These are phyloP conservation scores for Hanseniaspora thailandica DNA, from an alignment of 805 yeast species.

Conservation along the genomic window DNA sequence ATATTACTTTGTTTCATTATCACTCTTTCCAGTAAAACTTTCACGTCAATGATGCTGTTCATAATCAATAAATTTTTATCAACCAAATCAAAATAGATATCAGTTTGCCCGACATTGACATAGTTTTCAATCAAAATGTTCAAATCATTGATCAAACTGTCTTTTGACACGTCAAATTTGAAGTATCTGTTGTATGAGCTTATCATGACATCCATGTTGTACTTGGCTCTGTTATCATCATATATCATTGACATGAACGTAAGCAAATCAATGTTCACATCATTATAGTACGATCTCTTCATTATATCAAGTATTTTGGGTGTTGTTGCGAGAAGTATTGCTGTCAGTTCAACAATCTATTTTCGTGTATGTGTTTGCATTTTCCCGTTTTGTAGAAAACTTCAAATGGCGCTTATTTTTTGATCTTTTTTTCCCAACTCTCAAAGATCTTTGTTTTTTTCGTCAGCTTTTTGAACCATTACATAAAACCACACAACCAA, in stretches of 20 bases:
- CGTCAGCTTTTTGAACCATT: too few species aligned
- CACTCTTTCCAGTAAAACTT: neutral
- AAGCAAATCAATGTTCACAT: constrained; percentile 1
- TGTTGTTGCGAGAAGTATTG: neutral
- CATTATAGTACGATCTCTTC: neutral
- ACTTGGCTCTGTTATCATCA: neutral
- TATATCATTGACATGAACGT: neutral
- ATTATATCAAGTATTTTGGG: neutral
- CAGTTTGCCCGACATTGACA: neutral
- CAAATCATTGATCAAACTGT: neutral
- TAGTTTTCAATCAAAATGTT: neutral
- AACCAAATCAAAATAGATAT: neutral
- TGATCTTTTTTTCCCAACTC: too few species aligned
- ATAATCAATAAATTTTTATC: neutral
- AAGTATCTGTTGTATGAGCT: constrained; percentile 3
- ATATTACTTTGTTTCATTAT: constrained; percentile 9
- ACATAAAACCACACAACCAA: too few species aligned
- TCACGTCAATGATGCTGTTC: neutral
- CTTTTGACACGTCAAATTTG: neutral
- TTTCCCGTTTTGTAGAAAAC: too few species aligned
- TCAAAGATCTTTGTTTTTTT: neutral
- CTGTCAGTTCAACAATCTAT: neutral
- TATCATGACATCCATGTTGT: constrained; percentile 1
- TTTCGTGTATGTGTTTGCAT: too few species aligned
- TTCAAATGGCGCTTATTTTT: neutral